These are phyloP conservation scores for Creolimax fragrantissima DNA, from an alignment of 78 protist genomes.

Conservation along the genomic window DNA sequence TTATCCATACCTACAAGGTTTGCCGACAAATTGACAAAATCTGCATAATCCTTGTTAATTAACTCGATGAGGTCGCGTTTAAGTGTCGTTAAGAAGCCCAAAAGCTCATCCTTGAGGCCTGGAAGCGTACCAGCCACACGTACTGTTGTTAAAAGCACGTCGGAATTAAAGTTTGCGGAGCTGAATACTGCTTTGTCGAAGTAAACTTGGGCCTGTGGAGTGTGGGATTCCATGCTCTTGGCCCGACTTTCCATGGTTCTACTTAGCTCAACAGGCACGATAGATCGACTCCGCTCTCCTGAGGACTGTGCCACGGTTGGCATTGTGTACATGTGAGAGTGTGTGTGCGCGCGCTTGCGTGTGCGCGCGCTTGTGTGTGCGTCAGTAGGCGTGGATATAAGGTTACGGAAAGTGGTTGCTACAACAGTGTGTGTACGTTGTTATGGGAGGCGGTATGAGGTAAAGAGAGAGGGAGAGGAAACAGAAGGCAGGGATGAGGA, in stretches of 20 bases:
- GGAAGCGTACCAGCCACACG: background rate
- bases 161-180: background rate
- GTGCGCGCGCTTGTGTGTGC: background rate
- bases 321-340: background rate
- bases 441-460: too few species aligned
- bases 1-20: constrained; percentile 36
- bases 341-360: background rate
- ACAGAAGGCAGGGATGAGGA: too few species aligned
- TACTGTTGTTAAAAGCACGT: background rate
- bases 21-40: constrained; percentile 24
- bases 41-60: constrained; percentile 44
- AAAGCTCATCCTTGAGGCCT: background rate
- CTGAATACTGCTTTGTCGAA: background rate
- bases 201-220: too few species aligned
- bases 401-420: too few species aligned
- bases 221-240: too few species aligned
- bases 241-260: too few species aligned
- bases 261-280: too few species aligned
- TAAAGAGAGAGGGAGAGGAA: too few species aligned
- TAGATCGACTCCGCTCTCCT: too few species aligned
- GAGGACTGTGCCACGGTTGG: background rate
- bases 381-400: background rate
- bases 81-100: background rate
- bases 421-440: too few species aligned
- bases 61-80: constrained; percentile 29